Conservation (phyloP, 768 basidiomycete species). For the Exidia glandulosa region DNA sequence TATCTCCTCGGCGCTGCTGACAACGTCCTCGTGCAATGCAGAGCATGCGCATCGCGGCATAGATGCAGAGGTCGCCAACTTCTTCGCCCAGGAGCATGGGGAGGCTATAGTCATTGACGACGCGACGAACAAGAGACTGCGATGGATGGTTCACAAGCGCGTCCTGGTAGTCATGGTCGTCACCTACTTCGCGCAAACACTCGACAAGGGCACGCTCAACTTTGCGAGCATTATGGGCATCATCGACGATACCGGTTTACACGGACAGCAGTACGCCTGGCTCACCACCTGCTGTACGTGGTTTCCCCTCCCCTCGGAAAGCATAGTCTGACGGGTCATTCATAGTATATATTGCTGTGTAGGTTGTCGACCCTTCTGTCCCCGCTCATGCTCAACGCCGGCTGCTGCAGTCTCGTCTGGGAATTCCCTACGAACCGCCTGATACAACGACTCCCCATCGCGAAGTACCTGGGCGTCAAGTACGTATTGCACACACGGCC, state of each 20-base stretch:
- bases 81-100: conserved; percentile 23
- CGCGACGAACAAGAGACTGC: conserved; percentile 29
- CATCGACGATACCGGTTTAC: conserved; percentile 30
- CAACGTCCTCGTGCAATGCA: background rate
- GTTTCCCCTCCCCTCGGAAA: background rate
- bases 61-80: conserved; percentile 35
- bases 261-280: conserved; percentile 41
- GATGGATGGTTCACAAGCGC: conserved; percentile 37
- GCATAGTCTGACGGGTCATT: background rate
- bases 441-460: conserved; percentile 38
- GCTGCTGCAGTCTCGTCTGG: conserved; percentile 23
- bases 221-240: conserved; percentile 41
- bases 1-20: background rate
- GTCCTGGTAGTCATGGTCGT: conserved; percentile 38
- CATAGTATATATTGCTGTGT: conserved; percentile 3
- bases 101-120: conserved; percentile 28
- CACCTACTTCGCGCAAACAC: conserved; percentile 32
- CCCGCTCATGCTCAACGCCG: background rate
- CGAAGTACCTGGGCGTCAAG: conserved; percentile 37
- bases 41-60: conserved; percentile 17
- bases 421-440: conserved; percentile 39
- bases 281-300: conserved; percentile 34
- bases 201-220: conserved; percentile 38
- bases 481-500: conserved; percentile 13
- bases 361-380: conserved; percentile 1